Evolutionary conservation across 2,329 filamentous ascomycete genomes (phyloP), one percentile per base, ranked within the genome.

Genomic region (Pezicula radicicola): DNA sequence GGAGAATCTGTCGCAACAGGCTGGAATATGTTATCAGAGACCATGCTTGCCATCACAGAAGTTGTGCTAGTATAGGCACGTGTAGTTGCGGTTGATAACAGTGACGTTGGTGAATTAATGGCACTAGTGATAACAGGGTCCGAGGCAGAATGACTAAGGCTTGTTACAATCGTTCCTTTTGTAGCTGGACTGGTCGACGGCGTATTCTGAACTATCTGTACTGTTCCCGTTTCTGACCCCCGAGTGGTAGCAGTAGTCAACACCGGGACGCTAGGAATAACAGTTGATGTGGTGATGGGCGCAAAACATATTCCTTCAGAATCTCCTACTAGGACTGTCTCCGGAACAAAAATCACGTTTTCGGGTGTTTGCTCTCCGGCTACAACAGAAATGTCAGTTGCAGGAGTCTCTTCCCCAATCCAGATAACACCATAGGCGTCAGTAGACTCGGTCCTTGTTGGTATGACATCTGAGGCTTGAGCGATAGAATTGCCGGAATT

Each of bases 1-100:
- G 82, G 81, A 10, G 76, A 66, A 54, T 69, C 72, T 2, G 75
- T 80, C 16, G 73, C 75, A 47, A 87, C 76, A 27, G 83, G 79
- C 7, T 72, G 71, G 57, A 87, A 87, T 48, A 87, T 82, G 59
- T 86, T 60, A 4, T 50, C 36, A 4, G 61, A 62, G 41, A 51
- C 41, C 42, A 58, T 58, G 10, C 25, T 35, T 33, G 41, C 16
- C 9, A 45, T 21, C 15, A 51, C 41, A 28, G 28, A 30, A 13
- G 43, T 52, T 15, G 41, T 44, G 21, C 35, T 30, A 6, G 39
- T 35, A 35, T 52, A 43, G 13, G 40, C 42, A n/a, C 50, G 21
- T n/a, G 6, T 41, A 35, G 53, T 52, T 37, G 49, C 25, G 10
- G 30, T 6, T 10, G 48, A 42, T 36, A 55, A 27, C 15, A 51